Evolutionary conservation across 257 asterid genomes (phyloP).

Genomic region (Schizonepeta tenuifolia): DNA sequence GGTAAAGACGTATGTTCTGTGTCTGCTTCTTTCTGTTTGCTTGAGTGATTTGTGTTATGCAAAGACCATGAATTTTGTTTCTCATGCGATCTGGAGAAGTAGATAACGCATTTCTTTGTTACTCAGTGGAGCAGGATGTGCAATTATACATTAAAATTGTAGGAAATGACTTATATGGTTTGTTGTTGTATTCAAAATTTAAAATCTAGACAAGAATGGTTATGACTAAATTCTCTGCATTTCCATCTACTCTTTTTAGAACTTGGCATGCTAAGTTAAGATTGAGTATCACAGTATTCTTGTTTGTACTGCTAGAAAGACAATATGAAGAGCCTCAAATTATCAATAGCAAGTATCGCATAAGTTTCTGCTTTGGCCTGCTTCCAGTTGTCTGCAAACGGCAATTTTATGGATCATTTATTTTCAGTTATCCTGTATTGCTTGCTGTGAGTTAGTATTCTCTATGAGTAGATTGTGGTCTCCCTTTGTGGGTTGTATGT

Average conservation of each 20-base stretch:
- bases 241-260: conserved; percentile 2
- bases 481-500: conserved; percentile 26
- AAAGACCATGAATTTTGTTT: conserved; percentile 22
- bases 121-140: conserved; percentile 29
- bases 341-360: background rate
- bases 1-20: conserved; percentile 63
- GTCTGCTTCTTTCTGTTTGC: conserved; percentile 18
- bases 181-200: conserved; percentile 10
- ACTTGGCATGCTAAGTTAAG: background rate
- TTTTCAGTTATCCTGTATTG: conserved; percentile 34
- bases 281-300: background rate
- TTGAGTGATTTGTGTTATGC: conserved; percentile 11
- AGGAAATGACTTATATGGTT: conserved; percentile 11
- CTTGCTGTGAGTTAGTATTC: conserved; percentile 35
- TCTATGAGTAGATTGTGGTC: conserved; percentile 3
- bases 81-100: conserved; percentile 15
- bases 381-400: conserved; percentile 24
- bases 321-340: background rate
- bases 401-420: conserved; percentile 16
- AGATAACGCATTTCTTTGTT: conserved; percentile 20
- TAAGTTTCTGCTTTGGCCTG: conserved; percentile 26
- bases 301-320: conserved; percentile 6
- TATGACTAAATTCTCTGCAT: background rate
- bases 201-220: conserved; percentile 15
- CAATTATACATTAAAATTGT: conserved; percentile 15